Conservation (phyloP, 73 alveolate species). For the Tetrahymena borealis region DNA sequence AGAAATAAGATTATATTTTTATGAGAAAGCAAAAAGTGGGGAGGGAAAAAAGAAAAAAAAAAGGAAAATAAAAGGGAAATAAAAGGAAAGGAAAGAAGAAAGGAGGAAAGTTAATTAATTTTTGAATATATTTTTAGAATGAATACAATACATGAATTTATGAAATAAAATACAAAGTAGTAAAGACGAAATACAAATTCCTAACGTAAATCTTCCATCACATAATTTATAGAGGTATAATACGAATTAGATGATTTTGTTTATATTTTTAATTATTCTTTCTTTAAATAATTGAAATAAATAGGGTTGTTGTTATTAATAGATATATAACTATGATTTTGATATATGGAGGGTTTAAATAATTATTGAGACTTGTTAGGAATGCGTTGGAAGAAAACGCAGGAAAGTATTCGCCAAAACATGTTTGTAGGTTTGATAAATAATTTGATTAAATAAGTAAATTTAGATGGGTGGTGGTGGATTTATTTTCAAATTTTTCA, state of each 20-base stretch:
- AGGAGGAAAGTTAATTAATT: background rate
- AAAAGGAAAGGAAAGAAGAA: background rate
- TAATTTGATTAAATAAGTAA: background rate
- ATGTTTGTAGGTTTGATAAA: background rate
- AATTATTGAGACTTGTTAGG: background rate
- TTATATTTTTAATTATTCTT: background rate
- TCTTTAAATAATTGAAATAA: background rate
- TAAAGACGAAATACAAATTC: background rate
- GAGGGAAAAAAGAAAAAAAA: background rate
- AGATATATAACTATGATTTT: background rate
- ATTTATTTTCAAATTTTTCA: background rate
- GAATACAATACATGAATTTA: background rate
- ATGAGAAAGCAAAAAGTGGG: background rate
- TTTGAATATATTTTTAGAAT: background rate
- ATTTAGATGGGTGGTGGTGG: background rate
- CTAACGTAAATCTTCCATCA: slow-evolving; percentile 1
- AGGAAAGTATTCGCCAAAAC: background rate
- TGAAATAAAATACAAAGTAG: background rate
- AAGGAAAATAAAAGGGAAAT: background rate
- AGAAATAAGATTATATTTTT: background rate
- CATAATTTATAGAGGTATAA: background rate
- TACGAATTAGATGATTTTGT: background rate
- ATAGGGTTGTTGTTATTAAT: background rate
- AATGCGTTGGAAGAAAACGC: background rate
- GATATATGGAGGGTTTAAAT: background rate